phyloP scores from a whole-genome alignment of 345 rosid genomes.

The Citrus sinensis region DNA sequence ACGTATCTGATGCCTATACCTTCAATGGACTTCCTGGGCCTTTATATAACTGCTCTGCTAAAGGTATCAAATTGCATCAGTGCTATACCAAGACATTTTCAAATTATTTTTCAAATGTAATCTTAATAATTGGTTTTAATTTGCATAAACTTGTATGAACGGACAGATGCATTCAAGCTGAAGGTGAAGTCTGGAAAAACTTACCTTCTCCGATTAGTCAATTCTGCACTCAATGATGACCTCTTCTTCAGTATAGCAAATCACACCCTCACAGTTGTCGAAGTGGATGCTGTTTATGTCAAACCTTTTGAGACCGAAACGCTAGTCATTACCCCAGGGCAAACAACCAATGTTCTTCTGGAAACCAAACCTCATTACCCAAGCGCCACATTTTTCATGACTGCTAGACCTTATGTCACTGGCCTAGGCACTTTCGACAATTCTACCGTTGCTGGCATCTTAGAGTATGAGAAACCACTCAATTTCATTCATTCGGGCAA shows the following conservation, averaged over 20 bases:
- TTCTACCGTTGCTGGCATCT: conserved; percentile 43
- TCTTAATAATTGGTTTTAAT: background rate
- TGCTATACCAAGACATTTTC: no score
- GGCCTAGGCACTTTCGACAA: conserved; percentile 63
- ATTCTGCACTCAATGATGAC: conserved; percentile 52
- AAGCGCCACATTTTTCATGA: conserved; percentile 53
- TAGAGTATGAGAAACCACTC: conserved; percentile 34
- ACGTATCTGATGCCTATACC: conserved; percentile 81
- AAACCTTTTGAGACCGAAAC: conserved; percentile 44
- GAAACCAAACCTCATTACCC: conserved; percentile 37
- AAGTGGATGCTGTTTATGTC: conserved; percentile 39
- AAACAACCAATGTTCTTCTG: conserved; percentile 43
- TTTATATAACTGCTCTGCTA: conserved; percentile 69
- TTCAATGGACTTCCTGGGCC: conserved; percentile 79
- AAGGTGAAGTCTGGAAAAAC: conserved; percentile 50
- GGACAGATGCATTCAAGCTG: conserved; percentile 37
- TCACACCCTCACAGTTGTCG: conserved; percentile 43
- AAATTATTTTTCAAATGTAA: no score
- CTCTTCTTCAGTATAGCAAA: conserved; percentile 57
- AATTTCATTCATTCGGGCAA: conserved; percentile 17
- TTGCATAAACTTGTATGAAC: background rate
- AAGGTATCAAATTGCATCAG: conserved; percentile 30
- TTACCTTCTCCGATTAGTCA: conserved; percentile 44
- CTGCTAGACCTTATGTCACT: conserved; percentile 59
- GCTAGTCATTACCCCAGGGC: conserved; percentile 44